phyloP scores from a whole-genome alignment of 1,284 basidiomycete species.

The Paramarasmius palmivorus region DNA sequence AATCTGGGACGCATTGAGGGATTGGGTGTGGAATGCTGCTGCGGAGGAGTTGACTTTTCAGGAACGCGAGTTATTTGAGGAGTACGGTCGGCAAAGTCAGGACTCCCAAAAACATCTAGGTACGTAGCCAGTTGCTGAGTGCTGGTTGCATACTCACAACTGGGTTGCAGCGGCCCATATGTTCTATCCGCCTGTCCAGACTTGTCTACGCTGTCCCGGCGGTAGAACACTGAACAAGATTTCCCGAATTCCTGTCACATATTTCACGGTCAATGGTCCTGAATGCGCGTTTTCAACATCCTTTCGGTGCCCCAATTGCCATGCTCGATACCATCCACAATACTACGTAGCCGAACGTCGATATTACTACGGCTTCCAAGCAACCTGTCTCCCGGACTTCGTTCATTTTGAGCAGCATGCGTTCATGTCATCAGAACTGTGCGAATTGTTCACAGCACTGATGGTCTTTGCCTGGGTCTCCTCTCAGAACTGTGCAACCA shows the following conservation, averaged over 20 bases:
- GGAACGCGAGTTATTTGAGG: too few relatives aligned
- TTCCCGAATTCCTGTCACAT: not conserved
- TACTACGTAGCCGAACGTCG: not conserved
- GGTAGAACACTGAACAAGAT: not conserved
- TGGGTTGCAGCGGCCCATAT: too few relatives aligned
- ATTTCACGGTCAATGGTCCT: not conserved
- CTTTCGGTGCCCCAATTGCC: not conserved
- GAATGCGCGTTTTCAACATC: not conserved
- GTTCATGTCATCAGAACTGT: conserved; percentile 12
- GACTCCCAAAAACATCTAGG: too few relatives aligned
- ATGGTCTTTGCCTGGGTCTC: conserved; percentile 18
- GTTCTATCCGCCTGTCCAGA: too few relatives aligned
- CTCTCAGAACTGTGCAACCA: conserved; percentile 3
- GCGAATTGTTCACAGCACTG: conserved; percentile 16
- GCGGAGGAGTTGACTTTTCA: too few relatives aligned
- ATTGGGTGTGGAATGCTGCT: too few relatives aligned
- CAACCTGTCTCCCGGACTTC: not conserved
- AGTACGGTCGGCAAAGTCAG: too few relatives aligned
- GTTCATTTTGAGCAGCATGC: conserved; percentile 20
- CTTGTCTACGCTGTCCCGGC: not conserved
- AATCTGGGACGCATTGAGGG: too few relatives aligned
- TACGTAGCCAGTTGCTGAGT: too few relatives aligned
- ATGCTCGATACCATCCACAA: not conserved
- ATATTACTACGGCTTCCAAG: not conserved
- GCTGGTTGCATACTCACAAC: too few relatives aligned